Evolutionary conservation across 192 early-diverging fungal species (phyloP), one percentile per base, ranked within the genome.

Genomic region (Linnemannia zychae): DNA sequence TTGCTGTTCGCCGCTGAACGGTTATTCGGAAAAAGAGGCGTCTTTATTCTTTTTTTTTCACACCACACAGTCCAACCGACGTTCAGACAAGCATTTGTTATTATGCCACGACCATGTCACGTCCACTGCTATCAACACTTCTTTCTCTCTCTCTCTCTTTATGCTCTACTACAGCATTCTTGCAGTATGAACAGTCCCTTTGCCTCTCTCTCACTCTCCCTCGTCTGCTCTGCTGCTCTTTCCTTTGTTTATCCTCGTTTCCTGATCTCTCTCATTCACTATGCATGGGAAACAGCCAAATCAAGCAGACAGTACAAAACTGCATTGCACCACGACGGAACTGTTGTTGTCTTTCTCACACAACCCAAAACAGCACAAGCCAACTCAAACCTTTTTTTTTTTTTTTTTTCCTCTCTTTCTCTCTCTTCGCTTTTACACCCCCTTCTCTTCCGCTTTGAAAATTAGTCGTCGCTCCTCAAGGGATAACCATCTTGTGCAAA

Each of bases 381-480:
- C 57, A 63, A 63, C 57, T 63, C 57, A 63, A 63, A 63, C 57
- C 57, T 63, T 63, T 63, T 63, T 49, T 49, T 31, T 63, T 63
- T 6, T 13, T 12, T 63, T 57, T 0, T n/a, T 57, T 24, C n/a
- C n/a, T n/a, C n/a, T 24, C 22, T 7, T 24, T 9, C 22, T 63
- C 2, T 13, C 13, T 15, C 57, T 24, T 5, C 17, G 16, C 12
- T 31, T 12, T 12, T 18, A 34, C 16, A 40, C 37, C n/a, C 22
- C n/a, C 17, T 67, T 3, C 37, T 17, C 36, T 34, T 20, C 18
- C 34, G 20, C 20, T 40, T 69, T 37, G 31, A 33, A 36, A 69
- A 69, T 69, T 36, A 69, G 38, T 17, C 67, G 12, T 31, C 28
- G 24, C 15, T 13, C n/a, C n/a, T 9, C 52, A 31, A 63, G 57